A percentile compares a stretch with the other conserved stretches of the same genome.
Conservation (phyloP, 2,329 filamentous ascomycete genomes). For the Coleophoma crateriformis region DNA sequence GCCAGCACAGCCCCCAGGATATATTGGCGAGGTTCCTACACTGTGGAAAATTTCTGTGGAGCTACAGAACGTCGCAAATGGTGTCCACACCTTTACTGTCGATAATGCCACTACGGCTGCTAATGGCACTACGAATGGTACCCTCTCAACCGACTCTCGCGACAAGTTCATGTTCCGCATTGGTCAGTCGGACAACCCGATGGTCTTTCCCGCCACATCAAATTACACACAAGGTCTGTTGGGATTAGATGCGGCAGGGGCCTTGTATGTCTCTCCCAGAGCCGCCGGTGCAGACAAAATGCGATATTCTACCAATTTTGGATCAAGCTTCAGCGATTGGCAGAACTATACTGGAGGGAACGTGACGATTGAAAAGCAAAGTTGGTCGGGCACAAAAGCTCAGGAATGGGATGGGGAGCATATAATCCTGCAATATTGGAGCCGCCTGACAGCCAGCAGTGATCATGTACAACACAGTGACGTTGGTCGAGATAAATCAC, state of each 20-base stretch:
- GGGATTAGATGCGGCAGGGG: constrained; percentile 27
- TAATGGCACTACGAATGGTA: constrained; percentile 24
- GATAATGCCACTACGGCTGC: constrained; percentile 42
- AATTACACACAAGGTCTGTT: constrained; percentile 54
- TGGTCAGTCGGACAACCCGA: constrained; percentile 50
- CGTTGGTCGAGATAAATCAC: constrained; percentile 29
- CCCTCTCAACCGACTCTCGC: constrained; percentile 23
- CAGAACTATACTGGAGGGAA: constrained; percentile 45
- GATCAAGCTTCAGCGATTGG: constrained; percentile 43
- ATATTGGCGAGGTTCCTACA: constrained; percentile 46
- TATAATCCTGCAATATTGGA: constrained; percentile 59
- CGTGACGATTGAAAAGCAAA: constrained; percentile 37
- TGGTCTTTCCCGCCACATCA: constrained; percentile 47
- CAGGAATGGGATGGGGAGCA: constrained; percentile 58
- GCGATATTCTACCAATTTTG: constrained; percentile 24
- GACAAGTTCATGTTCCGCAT: constrained; percentile 59
- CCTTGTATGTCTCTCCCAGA: constrained; percentile 44
- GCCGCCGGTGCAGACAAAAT: constrained; percentile 57
- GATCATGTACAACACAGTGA: constrained; percentile 57
- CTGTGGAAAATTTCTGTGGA: constrained; percentile 47
- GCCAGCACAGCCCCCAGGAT: constrained; percentile 28
- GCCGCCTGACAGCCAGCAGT: constrained; percentile 51
- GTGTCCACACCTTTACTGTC: constrained; percentile 52
- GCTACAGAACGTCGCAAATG: constrained; percentile 50
- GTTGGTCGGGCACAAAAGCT: constrained; percentile 51